A percentile compares a stretch with the other conserved stretches of the same genome.
Evolutionary conservation across 2,329 filamentous ascomycete genomes (phyloP).

Genomic region (Cercospora sesami): DNA sequence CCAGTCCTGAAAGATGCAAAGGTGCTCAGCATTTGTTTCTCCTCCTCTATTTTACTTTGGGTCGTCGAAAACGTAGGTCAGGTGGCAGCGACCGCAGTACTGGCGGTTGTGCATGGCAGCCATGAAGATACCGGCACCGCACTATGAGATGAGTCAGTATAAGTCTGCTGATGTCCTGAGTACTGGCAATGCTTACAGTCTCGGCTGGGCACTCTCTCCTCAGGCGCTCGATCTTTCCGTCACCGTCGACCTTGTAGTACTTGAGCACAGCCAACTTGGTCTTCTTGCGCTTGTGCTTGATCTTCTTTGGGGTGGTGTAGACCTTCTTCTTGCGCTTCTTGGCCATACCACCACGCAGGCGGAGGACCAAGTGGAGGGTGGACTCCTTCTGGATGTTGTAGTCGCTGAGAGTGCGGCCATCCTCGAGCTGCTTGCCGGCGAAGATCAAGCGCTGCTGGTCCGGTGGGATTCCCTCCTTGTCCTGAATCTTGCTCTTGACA

Average conservation of each 20-base stretch:
- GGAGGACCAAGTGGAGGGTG: slow-evolving; percentile 95
- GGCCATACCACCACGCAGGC: slow-evolving; percentile 88
- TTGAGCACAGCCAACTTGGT: slow-evolving; percentile 99
- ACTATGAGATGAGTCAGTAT: slow-evolving; percentile 56
- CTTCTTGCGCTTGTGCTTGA: slow-evolving; percentile 99
- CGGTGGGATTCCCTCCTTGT: slow-evolving; percentile 99
- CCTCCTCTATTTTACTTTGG: slow-evolving; percentile 35
- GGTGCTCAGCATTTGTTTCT: slow-evolving; percentile 10
- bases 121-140: slow-evolving; percentile 99
- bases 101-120: slow-evolving; percentile 99
- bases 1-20: not conserved
- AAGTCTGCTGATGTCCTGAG: not conserved
- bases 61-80: slow-evolving; percentile 71
- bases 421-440: slow-evolving; percentile 99
- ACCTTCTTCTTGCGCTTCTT: slow-evolving; percentile 99
- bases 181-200: slow-evolving; percentile 62
- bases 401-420: slow-evolving; percentile 97
- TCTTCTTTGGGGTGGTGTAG: slow-evolving; percentile 99
- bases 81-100: slow-evolving; percentile 79
- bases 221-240: slow-evolving; percentile 99
- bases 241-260: slow-evolving; percentile 99
- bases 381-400: slow-evolving; percentile 99
- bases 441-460: slow-evolving; percentile 99
- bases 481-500: slow-evolving; percentile 97
- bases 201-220: slow-evolving; percentile 94